Evolutionary conservation across 371 early-diverging fungal genomes (phyloP).

Genomic region (Rhizoclosmatium hyalinum): DNA sequence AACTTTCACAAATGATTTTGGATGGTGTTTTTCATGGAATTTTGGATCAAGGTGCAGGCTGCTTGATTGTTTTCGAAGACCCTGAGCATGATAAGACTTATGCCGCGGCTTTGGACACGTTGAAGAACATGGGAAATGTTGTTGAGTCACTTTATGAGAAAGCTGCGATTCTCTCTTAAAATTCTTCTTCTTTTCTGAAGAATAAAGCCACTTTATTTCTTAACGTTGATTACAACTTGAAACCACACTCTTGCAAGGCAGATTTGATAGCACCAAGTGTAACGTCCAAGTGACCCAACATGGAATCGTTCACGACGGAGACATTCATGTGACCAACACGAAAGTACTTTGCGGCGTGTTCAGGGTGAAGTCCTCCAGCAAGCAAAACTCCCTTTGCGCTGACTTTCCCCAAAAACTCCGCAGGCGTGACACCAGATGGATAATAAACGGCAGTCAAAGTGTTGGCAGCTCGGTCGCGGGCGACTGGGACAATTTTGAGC

Average conservation of each 20-base stretch:
- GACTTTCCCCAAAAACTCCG: conserved; percentile 79
- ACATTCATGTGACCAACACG: conserved; percentile 92
- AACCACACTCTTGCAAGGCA: conserved; percentile 59
- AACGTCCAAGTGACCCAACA: conserved; percentile 75
- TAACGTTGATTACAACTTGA: background rate
- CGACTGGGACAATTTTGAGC: conserved; percentile 71
- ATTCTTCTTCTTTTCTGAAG: conserved; percentile 42
- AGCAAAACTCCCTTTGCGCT: conserved; percentile 83
- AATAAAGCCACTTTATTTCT: too few species aligned
- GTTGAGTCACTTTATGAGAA: conserved; percentile 94
- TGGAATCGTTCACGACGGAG: conserved; percentile 74
- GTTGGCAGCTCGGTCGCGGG: conserved; percentile 78
- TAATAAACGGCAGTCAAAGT: conserved; percentile 95
- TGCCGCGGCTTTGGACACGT: conserved; percentile 89
- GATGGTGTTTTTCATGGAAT: conserved; percentile 96
- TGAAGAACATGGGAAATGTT: conserved; percentile 94
- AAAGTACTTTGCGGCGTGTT: conserved; percentile 89
- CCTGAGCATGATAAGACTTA: conserved; percentile 88
- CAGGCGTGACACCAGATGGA: conserved; percentile 80
- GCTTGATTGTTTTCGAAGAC: conserved; percentile 93
- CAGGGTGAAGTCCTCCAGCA: conserved; percentile 93
- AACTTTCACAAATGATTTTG: conserved; percentile 98
- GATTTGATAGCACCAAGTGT: conserved; percentile 75
- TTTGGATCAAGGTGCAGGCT: conserved; percentile 96
- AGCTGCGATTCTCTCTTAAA: conserved; percentile 64